Percentiles rank a stretch among this genome's conserved stretches.
These are phyloP conservation scores for Lizanozyma gosingica DNA, from an alignment of 1,139 yeast genomes.

Conservation along the genomic window DNA sequence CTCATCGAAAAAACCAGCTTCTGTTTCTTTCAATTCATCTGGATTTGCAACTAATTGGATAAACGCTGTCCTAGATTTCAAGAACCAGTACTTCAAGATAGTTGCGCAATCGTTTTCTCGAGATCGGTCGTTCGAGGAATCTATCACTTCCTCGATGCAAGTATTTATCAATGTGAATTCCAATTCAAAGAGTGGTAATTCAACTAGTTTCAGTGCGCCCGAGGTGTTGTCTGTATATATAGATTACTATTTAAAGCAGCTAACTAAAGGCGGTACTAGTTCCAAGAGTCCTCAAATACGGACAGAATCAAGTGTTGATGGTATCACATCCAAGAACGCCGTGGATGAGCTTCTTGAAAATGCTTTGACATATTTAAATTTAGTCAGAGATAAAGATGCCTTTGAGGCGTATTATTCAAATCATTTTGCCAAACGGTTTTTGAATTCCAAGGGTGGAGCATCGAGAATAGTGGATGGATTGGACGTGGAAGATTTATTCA, in stretches of 20 bases:
- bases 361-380: constrained; percentile 55
- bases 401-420: constrained; percentile 83
- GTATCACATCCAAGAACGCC: constrained; percentile 43
- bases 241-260: constrained; percentile 62
- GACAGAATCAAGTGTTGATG: too few relatives aligned
- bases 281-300: too few relatives aligned
- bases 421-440: constrained; percentile 75
- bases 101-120: constrained; percentile 38
- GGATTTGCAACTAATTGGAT: constrained; percentile 67
- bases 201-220: constrained; percentile 47
- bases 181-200: too few relatives aligned
- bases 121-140: constrained; percentile 42
- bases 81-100: constrained; percentile 43
- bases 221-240: constrained; percentile 70
- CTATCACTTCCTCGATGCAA: constrained; percentile 54
- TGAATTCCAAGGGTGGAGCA: constrained; percentile 45
- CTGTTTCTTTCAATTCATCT: constrained; percentile 22
- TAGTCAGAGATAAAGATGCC: constrained; percentile 74
- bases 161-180: constrained; percentile 52
- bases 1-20: constrained; percentile 21
- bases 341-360: constrained; percentile 47
- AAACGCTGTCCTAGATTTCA: constrained; percentile 45
- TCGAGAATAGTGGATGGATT: constrained; percentile 8
- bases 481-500: constrained; percentile 64
- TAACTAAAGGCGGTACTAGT: constrained; percentile 41